Evolutionary conservation across 1,284 basidiomycete genomes (phyloP), one percentile per base, ranked within the genome.

Genomic region (Xerocomus amazonicus): DNA sequence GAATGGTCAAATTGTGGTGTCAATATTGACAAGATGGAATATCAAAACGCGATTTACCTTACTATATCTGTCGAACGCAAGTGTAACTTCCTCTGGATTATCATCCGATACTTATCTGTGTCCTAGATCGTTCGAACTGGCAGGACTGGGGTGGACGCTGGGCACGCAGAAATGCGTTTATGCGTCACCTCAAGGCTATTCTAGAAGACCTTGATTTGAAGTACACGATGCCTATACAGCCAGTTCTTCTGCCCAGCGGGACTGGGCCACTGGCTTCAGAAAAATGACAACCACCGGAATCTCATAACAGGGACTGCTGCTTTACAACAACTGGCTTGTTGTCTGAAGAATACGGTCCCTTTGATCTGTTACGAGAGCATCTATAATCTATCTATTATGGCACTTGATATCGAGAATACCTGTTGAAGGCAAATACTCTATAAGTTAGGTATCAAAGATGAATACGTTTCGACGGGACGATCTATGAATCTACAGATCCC

Each of bases 101-200:
- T 4, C 1, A 6, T 6, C 6, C n/a, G 16, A 28, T 32, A 26
- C 51, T 70, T n/a, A 65, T 49, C 12, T 14, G 26, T 19, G 13
- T 39, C 56, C 38, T 52, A 85, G 84, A 88, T 66, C 81, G 84
- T 49, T 76, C 83, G 35, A 90, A 90, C 63, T 92, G 89, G 89
- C 90, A 92, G 65, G 87, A 91, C 58, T 92, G 90, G 89, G 87
- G 86, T 46, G 87, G 80, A 12, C 76, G 89, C 49, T 91, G 84
- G 85, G 72, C 70, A 9, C 79, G 85, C 39, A 80, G 85, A 53
- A 89, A 78, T 10, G 72, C 68, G 27, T 86, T 89, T 65, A 88
- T 90, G 84, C 77, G 83, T 46, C 68, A 84, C 59, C 72, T 90
- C 48, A 89, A 87, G 68, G 74, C 70, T 5, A 65, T 82, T 14